Conservation (phyloP, 768 basidiomycete species). For the Russula compacta region DNA sequence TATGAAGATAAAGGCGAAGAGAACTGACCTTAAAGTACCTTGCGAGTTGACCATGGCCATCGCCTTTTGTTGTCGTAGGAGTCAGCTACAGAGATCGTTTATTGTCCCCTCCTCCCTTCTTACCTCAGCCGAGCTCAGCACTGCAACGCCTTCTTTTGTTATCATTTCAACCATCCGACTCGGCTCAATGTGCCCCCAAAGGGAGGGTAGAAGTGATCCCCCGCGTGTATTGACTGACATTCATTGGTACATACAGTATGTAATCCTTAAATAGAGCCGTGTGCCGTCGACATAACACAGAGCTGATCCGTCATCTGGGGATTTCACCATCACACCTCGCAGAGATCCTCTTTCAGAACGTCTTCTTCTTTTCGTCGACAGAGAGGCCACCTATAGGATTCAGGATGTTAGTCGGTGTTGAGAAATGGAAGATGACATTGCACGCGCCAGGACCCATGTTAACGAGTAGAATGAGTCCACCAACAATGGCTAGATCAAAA, state of each 20-base stretch:
- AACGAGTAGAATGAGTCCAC: conserved; percentile 92
- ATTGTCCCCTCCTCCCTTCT: too few species aligned
- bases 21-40: not conserved
- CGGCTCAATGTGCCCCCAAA: too few species aligned
- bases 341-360: conserved; percentile 37
- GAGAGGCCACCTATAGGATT: conserved; percentile 68
- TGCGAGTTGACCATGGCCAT: not conserved
- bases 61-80: not conserved
- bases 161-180: too few species aligned
- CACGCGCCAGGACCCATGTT: conserved; percentile 91
- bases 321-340: not conserved
- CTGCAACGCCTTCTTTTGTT: too few species aligned
- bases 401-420: conserved; percentile 5
- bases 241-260: conserved; percentile 11
- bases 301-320: not conserved
- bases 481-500: conserved; percentile 65
- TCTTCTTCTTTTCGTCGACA: conserved; percentile 99
- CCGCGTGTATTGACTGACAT: not conserved
- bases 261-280: conserved; percentile 7
- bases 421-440: not conserved
- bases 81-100: too few species aligned
- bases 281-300: conserved; percentile 2
- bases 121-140: too few species aligned
- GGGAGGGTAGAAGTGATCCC: not conserved
- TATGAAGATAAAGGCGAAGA: not conserved